phyloP scores from a whole-genome alignment of 805 yeast genomes.

The Yarrowia bubula region DNA sequence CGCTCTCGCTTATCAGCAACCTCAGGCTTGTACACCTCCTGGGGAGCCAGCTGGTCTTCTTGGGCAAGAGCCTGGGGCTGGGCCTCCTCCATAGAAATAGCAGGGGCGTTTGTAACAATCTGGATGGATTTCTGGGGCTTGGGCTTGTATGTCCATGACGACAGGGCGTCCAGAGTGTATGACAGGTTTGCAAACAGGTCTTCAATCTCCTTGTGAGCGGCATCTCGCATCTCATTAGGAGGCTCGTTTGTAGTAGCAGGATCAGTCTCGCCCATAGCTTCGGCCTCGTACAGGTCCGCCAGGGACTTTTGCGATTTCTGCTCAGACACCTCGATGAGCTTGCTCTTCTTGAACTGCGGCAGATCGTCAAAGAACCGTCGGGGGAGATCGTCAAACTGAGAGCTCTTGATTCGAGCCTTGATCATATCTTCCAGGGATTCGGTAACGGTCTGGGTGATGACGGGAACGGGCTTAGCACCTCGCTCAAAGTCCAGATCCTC shows the following conservation, averaged over 20 bases:
- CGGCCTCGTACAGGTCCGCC: slow-evolving; percentile 91
- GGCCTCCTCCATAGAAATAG: slow-evolving; percentile 92
- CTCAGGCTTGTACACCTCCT: slow-evolving; percentile 68
- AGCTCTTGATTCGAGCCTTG: slow-evolving; percentile 70
- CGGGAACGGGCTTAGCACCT: slow-evolving; percentile 93
- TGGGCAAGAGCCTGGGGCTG: slow-evolving; percentile 82
- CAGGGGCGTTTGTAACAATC: slow-evolving; percentile 76
- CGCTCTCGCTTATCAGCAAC: slow-evolving; percentile 51
- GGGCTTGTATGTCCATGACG: slow-evolving; percentile 94
- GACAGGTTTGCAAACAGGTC: slow-evolving; percentile 60
- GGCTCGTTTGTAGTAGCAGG: slow-evolving; percentile 47
- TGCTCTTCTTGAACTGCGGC: slow-evolving; percentile 52
- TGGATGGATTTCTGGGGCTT: slow-evolving; percentile 78
- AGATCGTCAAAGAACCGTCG: slow-evolving; percentile 60
- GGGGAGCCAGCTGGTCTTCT: slow-evolving; percentile 85
- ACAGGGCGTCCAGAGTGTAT: slow-evolving; percentile 77
- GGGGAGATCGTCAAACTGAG: slow-evolving; percentile 79
- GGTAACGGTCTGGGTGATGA: slow-evolving; percentile 84
- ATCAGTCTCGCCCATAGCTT: slow-evolving; percentile 46
- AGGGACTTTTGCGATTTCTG: slow-evolving; percentile 81
- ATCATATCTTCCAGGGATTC: slow-evolving; percentile 86
- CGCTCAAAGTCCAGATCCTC: slow-evolving; percentile 84
- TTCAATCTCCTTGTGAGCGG: slow-evolving; percentile 75
- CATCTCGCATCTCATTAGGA: slow-evolving; percentile 60
- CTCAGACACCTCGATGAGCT: slow-evolving; percentile 68